phyloP scores from a whole-genome alignment of 768 basidiomycete genomes.

The Phaffia tasmanica region DNA sequence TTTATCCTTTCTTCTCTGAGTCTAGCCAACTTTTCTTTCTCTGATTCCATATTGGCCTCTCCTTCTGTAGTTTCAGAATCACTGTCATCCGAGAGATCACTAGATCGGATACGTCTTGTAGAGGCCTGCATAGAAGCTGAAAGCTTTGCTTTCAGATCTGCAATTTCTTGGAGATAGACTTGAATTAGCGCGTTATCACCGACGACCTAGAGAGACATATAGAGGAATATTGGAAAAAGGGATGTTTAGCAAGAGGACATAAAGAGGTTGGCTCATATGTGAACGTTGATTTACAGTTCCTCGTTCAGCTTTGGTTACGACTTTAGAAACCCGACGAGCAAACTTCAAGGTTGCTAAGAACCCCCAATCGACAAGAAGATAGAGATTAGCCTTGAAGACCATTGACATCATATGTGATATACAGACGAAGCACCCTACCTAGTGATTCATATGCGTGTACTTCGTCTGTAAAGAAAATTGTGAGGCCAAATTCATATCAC shows the following conservation, averaged over 20 bases:
- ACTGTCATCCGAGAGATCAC: conserved; percentile 12
- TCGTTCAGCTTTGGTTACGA: conserved; percentile 38
- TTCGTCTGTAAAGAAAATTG: conserved; percentile 31
- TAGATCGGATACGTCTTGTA: conserved; percentile 2
- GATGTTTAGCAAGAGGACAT: neutral
- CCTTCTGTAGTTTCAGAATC: conserved; percentile 8
- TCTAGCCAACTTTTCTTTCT: conserved; percentile 5
- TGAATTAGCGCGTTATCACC: conserved; percentile 36
- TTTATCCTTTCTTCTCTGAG: conserved; percentile 6
- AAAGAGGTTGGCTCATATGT: neutral
- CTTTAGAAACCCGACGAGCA: conserved; percentile 36
- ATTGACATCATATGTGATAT: neutral
- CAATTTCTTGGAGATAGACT: conserved; percentile 38
- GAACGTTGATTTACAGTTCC: conserved; percentile 31
- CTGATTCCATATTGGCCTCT: neutral
- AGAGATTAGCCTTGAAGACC: neutral
- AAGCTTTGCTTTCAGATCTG: conserved; percentile 32
- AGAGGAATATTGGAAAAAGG: neutral
- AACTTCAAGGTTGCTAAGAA: conserved; percentile 36
- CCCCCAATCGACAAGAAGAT: no score
- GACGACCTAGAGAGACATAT: conserved; percentile 27
- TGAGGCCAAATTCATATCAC: neutral
- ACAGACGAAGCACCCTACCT: conserved; percentile 17
- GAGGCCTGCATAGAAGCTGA: conserved; percentile 15
- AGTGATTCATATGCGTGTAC: conserved; percentile 37